Evolutionary conservation across 345 rosid genomes (phyloP).

Genomic region (Ricinus communis): DNA sequence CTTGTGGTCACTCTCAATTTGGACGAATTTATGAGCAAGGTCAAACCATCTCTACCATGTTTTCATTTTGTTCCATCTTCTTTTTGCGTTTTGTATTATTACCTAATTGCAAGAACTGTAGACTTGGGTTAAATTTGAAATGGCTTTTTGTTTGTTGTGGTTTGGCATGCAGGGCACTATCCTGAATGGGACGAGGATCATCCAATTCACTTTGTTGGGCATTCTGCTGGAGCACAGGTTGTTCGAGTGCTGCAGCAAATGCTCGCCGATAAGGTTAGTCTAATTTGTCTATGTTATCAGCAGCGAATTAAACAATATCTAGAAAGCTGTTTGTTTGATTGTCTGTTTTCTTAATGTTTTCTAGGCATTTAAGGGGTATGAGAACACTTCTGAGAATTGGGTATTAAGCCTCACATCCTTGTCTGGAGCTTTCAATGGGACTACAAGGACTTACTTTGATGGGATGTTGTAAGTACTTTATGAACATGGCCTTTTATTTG

Average conservation of each 20-base stretch:
- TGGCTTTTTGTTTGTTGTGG: constrained; percentile 10
- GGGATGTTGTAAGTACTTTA: constrained; percentile 77
- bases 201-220: constrained; percentile 96
- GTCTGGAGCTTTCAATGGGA: constrained; percentile 96
- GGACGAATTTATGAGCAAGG: constrained; percentile 86
- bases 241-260: constrained; percentile 98
- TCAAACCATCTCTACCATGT: constrained; percentile 15
- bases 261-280: constrained; percentile 85
- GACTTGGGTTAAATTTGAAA: constrained; percentile 11
- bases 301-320: background rate
- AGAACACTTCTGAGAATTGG: constrained; percentile 86
- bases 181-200: constrained; percentile 95
- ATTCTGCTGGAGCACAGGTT: constrained; percentile 98
- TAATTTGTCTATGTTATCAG: constrained; percentile 7
- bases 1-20: constrained; percentile 86
- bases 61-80: background rate
- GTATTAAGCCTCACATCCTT: constrained; percentile 86
- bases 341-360: constrained; percentile 21
- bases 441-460: constrained; percentile 85
- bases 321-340: background rate
- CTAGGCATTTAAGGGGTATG: constrained; percentile 77
- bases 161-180: constrained; percentile 60
- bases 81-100: background rate
- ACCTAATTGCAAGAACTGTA: background rate
- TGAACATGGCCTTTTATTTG: constrained; percentile 1